These are phyloP conservation scores for Cicer cuneatum DNA, from an alignment of 306 rosid species.

Conservation along the genomic window DNA sequence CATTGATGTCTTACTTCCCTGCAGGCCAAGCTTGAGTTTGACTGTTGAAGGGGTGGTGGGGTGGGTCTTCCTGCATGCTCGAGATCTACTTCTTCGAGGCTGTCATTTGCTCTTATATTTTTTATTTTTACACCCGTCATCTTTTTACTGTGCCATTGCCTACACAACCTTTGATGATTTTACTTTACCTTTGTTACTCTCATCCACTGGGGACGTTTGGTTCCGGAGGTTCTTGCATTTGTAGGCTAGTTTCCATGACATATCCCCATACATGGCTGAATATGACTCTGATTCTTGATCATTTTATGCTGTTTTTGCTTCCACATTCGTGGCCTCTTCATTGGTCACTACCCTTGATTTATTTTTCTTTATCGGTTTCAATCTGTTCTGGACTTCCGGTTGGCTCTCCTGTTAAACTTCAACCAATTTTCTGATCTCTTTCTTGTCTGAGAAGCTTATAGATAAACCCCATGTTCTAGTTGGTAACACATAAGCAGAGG, in stretches of 20 bases:
- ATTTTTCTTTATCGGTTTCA: neutral
- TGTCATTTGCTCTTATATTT: neutral
- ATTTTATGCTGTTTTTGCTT: neutral
- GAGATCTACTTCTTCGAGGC: neutral
- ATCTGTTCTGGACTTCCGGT: neutral
- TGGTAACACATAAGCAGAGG: neutral
- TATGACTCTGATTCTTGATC: neutral
- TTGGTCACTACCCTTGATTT: neutral
- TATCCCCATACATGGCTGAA: neutral
- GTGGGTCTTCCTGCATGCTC: neutral
- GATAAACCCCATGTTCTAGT: neutral
- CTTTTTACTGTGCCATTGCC: neutral
- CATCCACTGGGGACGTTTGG: neutral
- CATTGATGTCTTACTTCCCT: neutral
- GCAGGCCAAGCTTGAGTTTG: neutral
- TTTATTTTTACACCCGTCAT: neutral
- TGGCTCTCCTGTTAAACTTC: neutral
- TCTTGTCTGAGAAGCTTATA: neutral
- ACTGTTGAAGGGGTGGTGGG: neutral
- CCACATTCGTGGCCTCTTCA: neutral
- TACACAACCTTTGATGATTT: neutral
- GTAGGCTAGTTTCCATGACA: neutral
- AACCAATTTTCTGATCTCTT: neutral
- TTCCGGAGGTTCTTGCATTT: neutral
- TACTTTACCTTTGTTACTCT: neutral